Evolutionary conservation across 352 stramenopile genomes (phyloP), one percentile per base, ranked within the genome.

Genomic region (Phytophthora pluvialis): DNA sequence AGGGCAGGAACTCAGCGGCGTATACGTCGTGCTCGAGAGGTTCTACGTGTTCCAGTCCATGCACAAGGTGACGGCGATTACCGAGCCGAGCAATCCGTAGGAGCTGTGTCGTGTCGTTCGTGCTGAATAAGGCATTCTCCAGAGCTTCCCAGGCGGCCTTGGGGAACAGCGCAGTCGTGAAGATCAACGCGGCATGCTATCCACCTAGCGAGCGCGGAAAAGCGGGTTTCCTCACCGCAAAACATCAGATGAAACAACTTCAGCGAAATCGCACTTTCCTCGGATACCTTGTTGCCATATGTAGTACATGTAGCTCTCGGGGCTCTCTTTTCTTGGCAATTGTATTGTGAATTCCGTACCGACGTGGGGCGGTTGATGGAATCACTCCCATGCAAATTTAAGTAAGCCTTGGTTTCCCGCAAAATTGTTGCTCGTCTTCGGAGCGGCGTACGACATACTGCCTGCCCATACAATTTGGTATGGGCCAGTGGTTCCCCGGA

Each of bases 1-100:
- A 95, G 52, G 77, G 44, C 77, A 92, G 42, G 85, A 95, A 62
- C 65, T 94, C 11, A 84, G 84, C 50, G 85, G 85, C 21, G 83
- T 95, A 11, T 95, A 95, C 44, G 54, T 95, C 25, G 59, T 95
- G 29, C 54, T 95, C 5, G 87, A 94, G 67, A 83, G 84, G 25
- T 95, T 93, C 54, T 95, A 95, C 63, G 75, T 95, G 12, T 89
- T 91, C 43, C 87, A 95, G 67, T 92, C 84, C 4, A 81, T 91
- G 35, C 85, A 90, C 65, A 95, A 95, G 65, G 85, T 85, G 28
- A 91, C 83, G 0, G 84, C 78, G n/a, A 93, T 95, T 66, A 78
- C 85, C 21, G 87, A 95, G 50, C 82, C 78, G 5, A 21, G 21
- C 21, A 21, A 21, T 21, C 21, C 21, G 21, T 83, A 95, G 55